Base-by-base conservation (phyloP, 1,284 basidiomycete genomes). In the Tranzscheliella williamsii region DNA sequence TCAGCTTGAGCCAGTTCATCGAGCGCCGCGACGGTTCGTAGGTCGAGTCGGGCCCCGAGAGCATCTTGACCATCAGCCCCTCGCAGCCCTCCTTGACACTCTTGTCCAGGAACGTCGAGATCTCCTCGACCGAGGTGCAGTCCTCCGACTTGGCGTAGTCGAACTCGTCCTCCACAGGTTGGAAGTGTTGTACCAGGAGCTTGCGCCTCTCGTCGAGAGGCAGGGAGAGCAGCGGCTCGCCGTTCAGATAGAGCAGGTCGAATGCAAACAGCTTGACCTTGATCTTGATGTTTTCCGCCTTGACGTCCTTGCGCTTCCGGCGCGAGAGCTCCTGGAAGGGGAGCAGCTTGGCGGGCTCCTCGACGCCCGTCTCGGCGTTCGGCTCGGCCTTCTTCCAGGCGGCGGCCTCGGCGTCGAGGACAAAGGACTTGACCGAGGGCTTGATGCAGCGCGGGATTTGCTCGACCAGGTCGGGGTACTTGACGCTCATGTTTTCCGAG, bases 401-500 rank as follows among this genome's bases (percentile, higher is more conserved):
- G 9, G 98, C 94, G 7, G 92, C 92, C 78, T 99, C 95, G 4
- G 91, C 87, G 77, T 99, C 95, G 44, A 98, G 81, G 7, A 98
- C 91, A 75, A 98, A 95, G 0, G 90, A 90, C 52, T 85, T 85
- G 1, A 88, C 90, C 4, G 81, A 81, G 4, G 87, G 64, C 31
- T 65, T 84, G 73, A 73, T 56, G 45, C 65, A 92, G 37, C 84
- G 83, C 1, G 93, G 91, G 24, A 97, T 82, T 74, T 97, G 92
- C 67, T 91, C 90, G 15, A 97, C 85, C 13, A 99, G 82, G 81
- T 99, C 95, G 0, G 94, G 95, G 79, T 98, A 98, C 78, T 98
- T 99, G 75, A 92, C 92, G 77, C 89, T 93, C 95, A 98, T 99
- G 75, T 99, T 91, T 78, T 99, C 95, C 26, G 91, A 95, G 79